Conservation (phyloP, 371 early-diverging fungal genomes). For the Mucor saturninus region DNA sequence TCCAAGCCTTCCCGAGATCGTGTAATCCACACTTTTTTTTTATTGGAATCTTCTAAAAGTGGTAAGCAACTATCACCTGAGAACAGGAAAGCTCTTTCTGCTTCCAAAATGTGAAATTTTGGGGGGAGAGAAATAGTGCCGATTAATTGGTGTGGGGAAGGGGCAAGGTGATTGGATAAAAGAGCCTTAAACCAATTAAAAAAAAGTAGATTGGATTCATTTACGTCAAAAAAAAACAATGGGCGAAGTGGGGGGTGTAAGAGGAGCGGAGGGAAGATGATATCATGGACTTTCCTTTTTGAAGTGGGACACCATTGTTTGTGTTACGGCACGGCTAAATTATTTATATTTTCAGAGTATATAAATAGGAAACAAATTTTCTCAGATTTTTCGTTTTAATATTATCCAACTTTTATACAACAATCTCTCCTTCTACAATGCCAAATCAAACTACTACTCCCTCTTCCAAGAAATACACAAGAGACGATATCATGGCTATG, state of each 20-base stretch:
- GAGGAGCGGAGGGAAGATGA: neutral
- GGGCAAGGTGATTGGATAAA: too few species aligned
- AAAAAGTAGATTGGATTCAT: neutral
- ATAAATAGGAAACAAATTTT: conserved; percentile 8
- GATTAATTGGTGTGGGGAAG: too few species aligned
- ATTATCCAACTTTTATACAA: neutral
- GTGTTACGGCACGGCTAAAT: neutral
- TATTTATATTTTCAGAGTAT: neutral
- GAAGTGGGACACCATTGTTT: neutral
- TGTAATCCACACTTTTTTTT: too few species aligned
- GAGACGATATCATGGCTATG: conserved; percentile 45
- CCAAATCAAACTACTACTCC: neutral
- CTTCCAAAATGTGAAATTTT: too few species aligned
- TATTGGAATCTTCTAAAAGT: too few species aligned
- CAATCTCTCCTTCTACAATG: neutral
- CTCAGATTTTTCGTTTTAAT: neutral
- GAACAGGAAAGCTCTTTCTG: too few species aligned
- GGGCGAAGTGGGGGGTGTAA: neutral
- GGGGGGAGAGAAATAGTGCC: too few species aligned
- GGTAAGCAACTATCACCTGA: too few species aligned
- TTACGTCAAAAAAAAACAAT: too few species aligned
- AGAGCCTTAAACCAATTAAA: neutral
- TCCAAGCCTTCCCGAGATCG: too few species aligned
- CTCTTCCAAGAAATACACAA: conserved; percentile 14
- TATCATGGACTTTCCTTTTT: conserved; percentile 5